A percentile compares a stretch with the other conserved stretches of the same genome.
phyloP scores from a whole-genome alignment of 352 stramenopile species.

The Phytophthora sansomeana region DNA sequence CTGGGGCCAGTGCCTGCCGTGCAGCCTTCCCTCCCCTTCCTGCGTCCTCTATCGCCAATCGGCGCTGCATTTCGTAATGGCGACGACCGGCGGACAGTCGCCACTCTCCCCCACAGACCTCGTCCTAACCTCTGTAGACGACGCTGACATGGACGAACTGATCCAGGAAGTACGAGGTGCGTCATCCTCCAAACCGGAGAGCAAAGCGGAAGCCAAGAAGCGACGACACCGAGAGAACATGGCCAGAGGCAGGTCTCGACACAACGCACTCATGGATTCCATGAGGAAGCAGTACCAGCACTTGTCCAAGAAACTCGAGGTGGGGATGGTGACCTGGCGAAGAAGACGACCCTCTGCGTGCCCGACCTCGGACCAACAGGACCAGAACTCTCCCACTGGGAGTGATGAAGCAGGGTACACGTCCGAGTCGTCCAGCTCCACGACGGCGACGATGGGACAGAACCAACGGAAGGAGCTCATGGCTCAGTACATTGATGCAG shows the following conservation, averaged over 20 bases:
- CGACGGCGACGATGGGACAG: background rate
- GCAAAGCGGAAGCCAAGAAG: constrained; percentile 33
- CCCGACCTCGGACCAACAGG: constrained; percentile 8
- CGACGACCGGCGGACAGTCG: constrained; percentile 18
- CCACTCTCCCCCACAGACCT: constrained; percentile 27
- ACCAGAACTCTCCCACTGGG: background rate
- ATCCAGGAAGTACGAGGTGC: constrained; percentile 3
- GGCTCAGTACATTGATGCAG: constrained; percentile 31
- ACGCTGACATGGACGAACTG: constrained; percentile 18
- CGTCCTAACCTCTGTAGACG: constrained; percentile 1
- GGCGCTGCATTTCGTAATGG: background rate
- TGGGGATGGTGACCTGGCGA: constrained; percentile 18
- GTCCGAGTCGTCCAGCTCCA: constrained; percentile 7
- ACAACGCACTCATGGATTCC: constrained; percentile 33
- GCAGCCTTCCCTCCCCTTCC: too few relatives aligned
- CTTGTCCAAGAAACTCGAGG: constrained; percentile 32
- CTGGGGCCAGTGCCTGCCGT: too few relatives aligned
- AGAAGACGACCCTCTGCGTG: background rate
- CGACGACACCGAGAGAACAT: constrained; percentile 38
- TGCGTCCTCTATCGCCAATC: too few relatives aligned
- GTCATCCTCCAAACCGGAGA: constrained; percentile 16
- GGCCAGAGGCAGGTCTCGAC: constrained; percentile 37
- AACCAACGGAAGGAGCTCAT: constrained; percentile 12
- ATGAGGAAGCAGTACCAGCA: constrained; percentile 40
- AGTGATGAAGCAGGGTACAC: constrained; percentile 15